phyloP scores from a whole-genome alignment of 1,284 basidiomycete genomes.

The Termitomyces sp. region DNA sequence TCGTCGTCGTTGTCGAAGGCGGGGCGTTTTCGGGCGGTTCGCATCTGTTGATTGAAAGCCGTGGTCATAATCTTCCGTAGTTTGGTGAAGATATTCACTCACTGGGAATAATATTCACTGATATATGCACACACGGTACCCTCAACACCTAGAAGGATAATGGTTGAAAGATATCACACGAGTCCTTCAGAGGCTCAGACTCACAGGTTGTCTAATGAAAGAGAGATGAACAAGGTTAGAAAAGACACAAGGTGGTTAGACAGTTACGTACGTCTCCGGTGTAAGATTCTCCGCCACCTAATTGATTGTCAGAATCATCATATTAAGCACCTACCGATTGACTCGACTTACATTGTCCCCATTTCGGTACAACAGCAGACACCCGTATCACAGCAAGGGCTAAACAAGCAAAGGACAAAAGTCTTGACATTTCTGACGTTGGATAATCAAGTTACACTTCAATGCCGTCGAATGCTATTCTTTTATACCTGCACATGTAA shows the following conservation, averaged over 20 bases:
- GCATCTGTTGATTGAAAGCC: slow-evolving; percentile 18
- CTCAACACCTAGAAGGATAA: background rate
- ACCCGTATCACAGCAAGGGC: background rate
- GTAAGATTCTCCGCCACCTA: background rate
- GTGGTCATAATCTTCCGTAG: background rate
- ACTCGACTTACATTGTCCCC: background rate
- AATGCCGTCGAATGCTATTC: background rate
- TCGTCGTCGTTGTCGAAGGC: slow-evolving; percentile 6
- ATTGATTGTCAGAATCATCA: background rate
- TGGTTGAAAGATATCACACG: background rate
- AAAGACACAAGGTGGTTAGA: background rate
- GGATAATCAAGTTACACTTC: background rate
- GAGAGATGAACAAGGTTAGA: background rate
- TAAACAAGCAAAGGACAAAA: background rate
- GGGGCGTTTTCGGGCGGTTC: slow-evolving; percentile 8
- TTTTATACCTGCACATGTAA: background rate
- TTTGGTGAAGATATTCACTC: background rate
- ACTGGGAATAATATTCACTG: slow-evolving; percentile 31
- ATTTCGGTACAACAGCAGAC: background rate
- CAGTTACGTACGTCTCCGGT: background rate
- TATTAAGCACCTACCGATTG: background rate
- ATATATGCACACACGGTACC: slow-evolving; percentile 17
- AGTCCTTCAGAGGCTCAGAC: background rate
- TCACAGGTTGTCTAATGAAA: background rate
- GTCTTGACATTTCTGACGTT: background rate